Evolutionary conservation across 352 stramenopile species (phyloP), one percentile per base, ranked within the genome.

Genomic region (Labyrinthula sp.): DNA sequence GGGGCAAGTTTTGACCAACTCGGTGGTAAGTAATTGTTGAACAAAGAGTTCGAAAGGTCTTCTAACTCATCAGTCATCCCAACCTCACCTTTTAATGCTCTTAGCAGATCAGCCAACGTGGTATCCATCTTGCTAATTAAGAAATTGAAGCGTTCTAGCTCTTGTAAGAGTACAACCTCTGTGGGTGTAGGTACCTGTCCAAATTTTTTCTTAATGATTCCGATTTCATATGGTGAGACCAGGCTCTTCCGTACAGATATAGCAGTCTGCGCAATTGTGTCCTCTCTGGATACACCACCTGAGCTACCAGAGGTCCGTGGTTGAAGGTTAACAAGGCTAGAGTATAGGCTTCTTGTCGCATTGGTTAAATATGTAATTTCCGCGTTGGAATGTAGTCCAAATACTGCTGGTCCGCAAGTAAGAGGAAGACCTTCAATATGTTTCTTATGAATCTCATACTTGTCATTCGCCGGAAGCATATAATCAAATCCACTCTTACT

Each of bases 281-380:
- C 75, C 69, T 94, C 82, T n/a, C 81, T 70, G 0, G 73, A 89
- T 20, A 89, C 62, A 26, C 67, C 68, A 33, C 79, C 69, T 1
- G 72, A 76, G 0, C 68, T 76, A 14, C 68, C 62, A 1, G 71
- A 69, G 0, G 71, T 80, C 1, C 78, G 69, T 1, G 82, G 80
- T 60, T 94, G 82, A 3, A 94, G 56, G 12, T 63, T 75, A 41
- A 93, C 86, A 2, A 94, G 56, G 48, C 93, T 76, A 5, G 69
- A 65, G 78, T 79, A 94, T 24, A 94, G 80, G 1, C 64, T 73
- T 62, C 88, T 90, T 40, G 79, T 87, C 64, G 83, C 83, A 50
- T 86, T 89, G 17, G 71, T 90, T 54, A 88, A 89, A 63, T 93
- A 94, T 10, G 77, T 77, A 43, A 94, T 94, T 64, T 94, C 82